Conservation (phyloP, 495 filamentous ascomycete species). For the Aeminium ludgeri region DNA sequence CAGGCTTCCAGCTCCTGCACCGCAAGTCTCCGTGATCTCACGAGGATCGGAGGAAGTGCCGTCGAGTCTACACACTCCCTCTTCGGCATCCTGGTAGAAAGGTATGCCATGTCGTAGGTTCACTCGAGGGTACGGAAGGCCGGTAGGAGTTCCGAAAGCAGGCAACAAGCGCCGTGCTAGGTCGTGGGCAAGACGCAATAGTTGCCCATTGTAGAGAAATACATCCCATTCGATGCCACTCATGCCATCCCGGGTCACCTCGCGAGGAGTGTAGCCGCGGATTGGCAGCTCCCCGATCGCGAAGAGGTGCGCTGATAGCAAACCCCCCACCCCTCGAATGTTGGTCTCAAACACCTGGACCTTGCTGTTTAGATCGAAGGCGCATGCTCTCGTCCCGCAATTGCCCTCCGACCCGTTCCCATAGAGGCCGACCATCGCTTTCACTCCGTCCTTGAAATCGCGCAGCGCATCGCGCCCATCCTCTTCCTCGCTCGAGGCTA, state of each 20-base stretch:
- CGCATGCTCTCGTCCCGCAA: slow-evolving; percentile 54
- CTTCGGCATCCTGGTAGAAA: slow-evolving; percentile 44
- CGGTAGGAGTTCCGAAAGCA: slow-evolving; percentile 77
- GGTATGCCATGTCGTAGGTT: slow-evolving; percentile 85
- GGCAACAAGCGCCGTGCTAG: slow-evolving; percentile 70
- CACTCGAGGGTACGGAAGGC: slow-evolving; percentile 84
- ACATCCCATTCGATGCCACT: slow-evolving; percentile 53
- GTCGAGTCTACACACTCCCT: slow-evolving; percentile 25
- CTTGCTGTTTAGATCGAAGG: slow-evolving; percentile 92
- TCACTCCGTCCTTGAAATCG: slow-evolving; percentile 69
- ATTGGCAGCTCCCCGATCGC: slow-evolving; percentile 80
- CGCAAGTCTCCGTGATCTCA: slow-evolving; percentile 93
- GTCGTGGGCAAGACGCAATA: slow-evolving; percentile 71
- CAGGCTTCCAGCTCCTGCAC: slow-evolving; percentile 84
- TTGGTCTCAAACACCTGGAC: slow-evolving; percentile 97
- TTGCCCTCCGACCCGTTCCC: slow-evolving; percentile 64
- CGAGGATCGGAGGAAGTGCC: slow-evolving; percentile 25
- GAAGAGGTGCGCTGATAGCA: slow-evolving; percentile 87
- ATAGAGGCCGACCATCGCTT: slow-evolving; percentile 65
- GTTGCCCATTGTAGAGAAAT: slow-evolving; percentile 78
- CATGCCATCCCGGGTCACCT: slow-evolving; percentile 26
- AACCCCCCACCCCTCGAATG: slow-evolving; percentile 79
- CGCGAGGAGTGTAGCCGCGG: slow-evolving; percentile 42
- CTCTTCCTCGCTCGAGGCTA: slow-evolving; percentile 46
- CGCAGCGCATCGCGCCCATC: slow-evolving; percentile 38